These are phyloP conservation scores for Helminthosporium solani DNA, from an alignment of 2,329 filamentous ascomycete species.

Conservation along the genomic window DNA sequence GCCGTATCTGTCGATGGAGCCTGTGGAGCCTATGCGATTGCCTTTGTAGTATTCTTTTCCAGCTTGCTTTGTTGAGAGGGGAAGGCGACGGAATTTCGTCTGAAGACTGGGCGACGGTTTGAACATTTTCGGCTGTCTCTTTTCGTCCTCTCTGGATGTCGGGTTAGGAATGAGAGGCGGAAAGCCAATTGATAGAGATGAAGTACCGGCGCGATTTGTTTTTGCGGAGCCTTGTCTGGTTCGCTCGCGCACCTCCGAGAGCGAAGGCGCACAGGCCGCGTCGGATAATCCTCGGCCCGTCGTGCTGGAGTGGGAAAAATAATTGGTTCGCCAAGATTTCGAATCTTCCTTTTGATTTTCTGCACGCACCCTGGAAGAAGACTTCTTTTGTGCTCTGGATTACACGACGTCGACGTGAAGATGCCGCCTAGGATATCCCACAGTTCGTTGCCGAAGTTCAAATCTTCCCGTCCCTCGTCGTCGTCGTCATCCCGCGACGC, in stretches of 20 bases:
- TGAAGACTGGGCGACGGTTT: slow-evolving; percentile 68
- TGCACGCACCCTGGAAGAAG: no score
- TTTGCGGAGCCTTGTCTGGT: slow-evolving; percentile 17
- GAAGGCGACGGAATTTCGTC: slow-evolving; percentile 70
- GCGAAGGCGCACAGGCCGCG: not conserved
- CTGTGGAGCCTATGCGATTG: slow-evolving; percentile 84
- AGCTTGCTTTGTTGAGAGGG: slow-evolving; percentile 88
- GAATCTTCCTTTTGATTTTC: not conserved
- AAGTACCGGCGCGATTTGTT: no score
- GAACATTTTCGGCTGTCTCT: slow-evolving; percentile 51
- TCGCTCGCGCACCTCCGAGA: not conserved
- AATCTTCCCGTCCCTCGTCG: slow-evolving; percentile 31
- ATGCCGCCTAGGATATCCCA: slow-evolving; percentile 51
- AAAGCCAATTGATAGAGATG: no score
- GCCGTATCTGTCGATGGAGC: slow-evolving; percentile 78
- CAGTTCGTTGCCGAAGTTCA: slow-evolving; percentile 24
- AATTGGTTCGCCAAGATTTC: slow-evolving; percentile 26
- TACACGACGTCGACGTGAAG: slow-evolving; percentile 11
- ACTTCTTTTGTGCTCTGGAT: not conserved
- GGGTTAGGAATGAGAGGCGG: no score
- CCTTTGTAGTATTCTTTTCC: slow-evolving; percentile 97
- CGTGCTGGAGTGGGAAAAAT: slow-evolving; percentile 15
- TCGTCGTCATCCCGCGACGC: slow-evolving; percentile 27
- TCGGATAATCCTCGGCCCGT: slow-evolving; percentile 13
- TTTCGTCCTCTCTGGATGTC: not conserved